Percentiles rank a stretch among this genome's conserved stretches.
phyloP scores from a whole-genome alignment of 106 monocot genomes.

The Iris macrosiphon region DNA sequence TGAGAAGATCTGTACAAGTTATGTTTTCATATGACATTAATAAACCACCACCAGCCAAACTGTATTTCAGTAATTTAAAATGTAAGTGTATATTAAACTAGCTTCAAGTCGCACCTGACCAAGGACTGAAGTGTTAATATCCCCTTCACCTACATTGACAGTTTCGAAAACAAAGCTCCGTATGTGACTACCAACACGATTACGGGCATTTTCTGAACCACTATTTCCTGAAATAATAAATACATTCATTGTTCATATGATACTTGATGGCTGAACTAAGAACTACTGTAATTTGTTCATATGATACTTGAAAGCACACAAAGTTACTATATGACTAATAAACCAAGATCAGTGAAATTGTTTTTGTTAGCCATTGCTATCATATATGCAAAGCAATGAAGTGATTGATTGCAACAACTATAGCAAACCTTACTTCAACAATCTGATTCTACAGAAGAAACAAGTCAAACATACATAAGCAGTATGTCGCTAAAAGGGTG shows the following conservation, averaged over 20 bases:
- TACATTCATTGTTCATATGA: background rate
- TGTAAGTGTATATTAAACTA: background rate
- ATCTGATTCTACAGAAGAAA: too few relatives aligned
- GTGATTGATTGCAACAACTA: too few relatives aligned
- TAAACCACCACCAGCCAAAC: background rate
- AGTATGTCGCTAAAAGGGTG: too few relatives aligned
- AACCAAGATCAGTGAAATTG: too few relatives aligned
- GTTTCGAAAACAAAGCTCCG: conserved; percentile 67
- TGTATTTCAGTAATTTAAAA: background rate
- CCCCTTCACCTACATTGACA: conserved; percentile 61
- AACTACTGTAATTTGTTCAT: background rate
- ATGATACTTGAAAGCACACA: too few relatives aligned
- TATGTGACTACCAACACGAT: conserved; percentile 16
- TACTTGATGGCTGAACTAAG: background rate
- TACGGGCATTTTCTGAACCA: conserved; percentile 17
- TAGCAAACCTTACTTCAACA: too few relatives aligned
- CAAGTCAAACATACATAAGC: too few relatives aligned
- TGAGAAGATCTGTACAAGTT: conserved; percentile 52
- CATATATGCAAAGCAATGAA: too few relatives aligned
- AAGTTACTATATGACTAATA: too few relatives aligned
- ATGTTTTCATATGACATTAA: background rate
- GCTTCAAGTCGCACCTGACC: conserved; percentile 31
- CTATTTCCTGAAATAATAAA: conserved; percentile 10
- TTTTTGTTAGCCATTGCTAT: too few relatives aligned
- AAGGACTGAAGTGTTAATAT: conserved; percentile 35